phyloP scores from a whole-genome alignment of 148 eudicot genomes.

The Camellia lanceoleosa region DNA sequence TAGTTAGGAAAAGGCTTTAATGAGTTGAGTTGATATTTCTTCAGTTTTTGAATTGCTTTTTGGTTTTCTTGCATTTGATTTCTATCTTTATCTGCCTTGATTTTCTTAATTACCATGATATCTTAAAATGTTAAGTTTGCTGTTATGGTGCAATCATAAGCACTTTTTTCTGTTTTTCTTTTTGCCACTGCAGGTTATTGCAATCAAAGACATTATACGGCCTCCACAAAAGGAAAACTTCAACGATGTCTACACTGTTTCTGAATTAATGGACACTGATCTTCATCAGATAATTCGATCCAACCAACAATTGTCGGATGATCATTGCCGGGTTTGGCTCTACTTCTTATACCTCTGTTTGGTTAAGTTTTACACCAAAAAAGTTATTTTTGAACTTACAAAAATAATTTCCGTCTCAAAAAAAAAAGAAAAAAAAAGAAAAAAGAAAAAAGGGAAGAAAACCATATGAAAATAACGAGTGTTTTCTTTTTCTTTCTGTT shows the following conservation, averaged over 20 bases:
- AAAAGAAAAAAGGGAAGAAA: too few relatives aligned
- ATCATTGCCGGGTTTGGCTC: constrained; percentile 47
- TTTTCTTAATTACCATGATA: neutral
- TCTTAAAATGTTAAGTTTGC: neutral
- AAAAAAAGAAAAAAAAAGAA: too few relatives aligned
- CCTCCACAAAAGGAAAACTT: constrained; percentile 48
- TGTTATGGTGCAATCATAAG: neutral
- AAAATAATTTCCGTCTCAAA: too few relatives aligned
- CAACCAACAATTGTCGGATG: constrained; percentile 42
- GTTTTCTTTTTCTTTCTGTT: too few relatives aligned
- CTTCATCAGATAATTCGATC: constrained; percentile 54
- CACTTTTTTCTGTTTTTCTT: neutral
- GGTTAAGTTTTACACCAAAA: too few relatives aligned
- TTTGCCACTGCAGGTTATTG: constrained; percentile 36
- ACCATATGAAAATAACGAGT: too few relatives aligned
- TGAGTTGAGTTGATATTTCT: neutral
- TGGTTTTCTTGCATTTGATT: neutral
- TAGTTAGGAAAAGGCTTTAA: neutral
- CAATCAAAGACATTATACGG: constrained; percentile 45
- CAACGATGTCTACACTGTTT: constrained; percentile 57
- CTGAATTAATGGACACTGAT: constrained; percentile 50
- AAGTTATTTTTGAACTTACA: too few relatives aligned
- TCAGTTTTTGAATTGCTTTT: neutral
- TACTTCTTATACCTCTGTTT: constrained; percentile 7
- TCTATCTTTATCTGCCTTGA: neutral